Evolutionary conservation across 768 basidiomycete species (phyloP), one percentile per base, ranked within the genome.

Genomic region (Cyclocybe aegerita): DNA sequence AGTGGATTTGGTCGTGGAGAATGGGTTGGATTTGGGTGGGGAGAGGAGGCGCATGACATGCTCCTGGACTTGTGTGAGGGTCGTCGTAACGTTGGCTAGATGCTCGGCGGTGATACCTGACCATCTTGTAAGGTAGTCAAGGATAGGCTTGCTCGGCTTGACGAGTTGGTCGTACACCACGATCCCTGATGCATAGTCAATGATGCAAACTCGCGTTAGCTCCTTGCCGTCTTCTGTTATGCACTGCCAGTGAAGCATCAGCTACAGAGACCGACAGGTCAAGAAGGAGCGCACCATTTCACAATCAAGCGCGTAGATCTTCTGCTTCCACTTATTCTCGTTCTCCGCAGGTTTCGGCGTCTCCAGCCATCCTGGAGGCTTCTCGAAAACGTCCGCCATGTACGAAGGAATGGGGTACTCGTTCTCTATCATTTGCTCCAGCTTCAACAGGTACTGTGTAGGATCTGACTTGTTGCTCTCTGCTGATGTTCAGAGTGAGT

Each of bases 71-170:
- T 93, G 74, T 0, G 82, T 67, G 10, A 94, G 80, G 0, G 90
- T 90, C 0, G 90, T 93, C 0, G 84, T 94, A 0, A 90, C 85
- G 1, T 71, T 68, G 0, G 69, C 70, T 1, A 98, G 79, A 1
- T 80, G 76, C 50, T 83, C 83, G 8, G 82, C 81, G 0, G 94
- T 98, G 55, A 99, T 93, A 2, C 96, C 96, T 14, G 95, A 98
- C 85, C 88, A 98, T 88, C 85, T 81, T 32, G 96, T 98, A n/a
- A 96, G 78, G 64, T 99, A 98, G 64, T 98, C 95, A 4, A 76
- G 70, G 49, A 98, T 84, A 0, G 90, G 88, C 57, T 89, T 89
- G 0, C 78, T 67, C 2, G 96, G 96, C 63, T 89, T 93, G 52
- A 98, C 94, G 10, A 98, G 78, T 57, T 87, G 83, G 67, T 98